Percentiles rank a stretch among this genome's conserved stretches.
These are phyloP conservation scores for Fusarium udum DNA, from an alignment of 2,329 filamentous ascomycete genomes.

Conservation along the genomic window DNA sequence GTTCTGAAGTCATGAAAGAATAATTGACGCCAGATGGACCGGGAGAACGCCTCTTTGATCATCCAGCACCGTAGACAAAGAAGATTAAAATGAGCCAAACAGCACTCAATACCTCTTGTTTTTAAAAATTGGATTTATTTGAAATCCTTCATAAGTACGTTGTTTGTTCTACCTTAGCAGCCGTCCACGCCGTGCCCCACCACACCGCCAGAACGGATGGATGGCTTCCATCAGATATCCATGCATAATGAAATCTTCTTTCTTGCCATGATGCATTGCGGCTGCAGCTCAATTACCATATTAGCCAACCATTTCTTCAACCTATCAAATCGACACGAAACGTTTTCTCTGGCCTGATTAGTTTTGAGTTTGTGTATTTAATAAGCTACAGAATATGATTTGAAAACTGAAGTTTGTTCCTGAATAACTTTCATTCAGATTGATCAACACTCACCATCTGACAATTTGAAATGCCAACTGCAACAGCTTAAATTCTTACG, in stretches of 20 bases:
- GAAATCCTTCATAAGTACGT: not conserved
- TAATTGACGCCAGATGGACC: not conserved
- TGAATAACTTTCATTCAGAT: not conserved
- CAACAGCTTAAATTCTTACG: not conserved
- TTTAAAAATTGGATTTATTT: not conserved
- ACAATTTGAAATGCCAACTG: not conserved
- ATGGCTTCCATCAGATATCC: not conserved
- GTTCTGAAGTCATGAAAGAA: not conserved
- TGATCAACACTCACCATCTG: not conserved
- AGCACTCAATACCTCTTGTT: not conserved
- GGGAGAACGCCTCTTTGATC: not conserved
- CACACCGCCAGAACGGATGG: constrained; percentile 21
- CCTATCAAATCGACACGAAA: not conserved
- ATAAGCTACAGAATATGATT: not conserved
- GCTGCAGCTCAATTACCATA: not conserved
- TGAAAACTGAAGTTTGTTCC: not conserved
- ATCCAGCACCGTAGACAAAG: not conserved
- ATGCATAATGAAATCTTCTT: constrained; percentile 1
- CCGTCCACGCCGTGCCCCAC: constrained; percentile 6
- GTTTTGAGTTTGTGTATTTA: not conserved
- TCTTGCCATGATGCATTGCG: not conserved
- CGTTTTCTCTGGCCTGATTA: not conserved
- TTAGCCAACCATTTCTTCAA: not conserved
- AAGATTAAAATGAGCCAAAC: not conserved
- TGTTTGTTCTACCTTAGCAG: not conserved